These are phyloP conservation scores for Agrocybe chaxingu DNA, from an alignment of 768 basidiomycete species.

Conservation along the genomic window DNA sequence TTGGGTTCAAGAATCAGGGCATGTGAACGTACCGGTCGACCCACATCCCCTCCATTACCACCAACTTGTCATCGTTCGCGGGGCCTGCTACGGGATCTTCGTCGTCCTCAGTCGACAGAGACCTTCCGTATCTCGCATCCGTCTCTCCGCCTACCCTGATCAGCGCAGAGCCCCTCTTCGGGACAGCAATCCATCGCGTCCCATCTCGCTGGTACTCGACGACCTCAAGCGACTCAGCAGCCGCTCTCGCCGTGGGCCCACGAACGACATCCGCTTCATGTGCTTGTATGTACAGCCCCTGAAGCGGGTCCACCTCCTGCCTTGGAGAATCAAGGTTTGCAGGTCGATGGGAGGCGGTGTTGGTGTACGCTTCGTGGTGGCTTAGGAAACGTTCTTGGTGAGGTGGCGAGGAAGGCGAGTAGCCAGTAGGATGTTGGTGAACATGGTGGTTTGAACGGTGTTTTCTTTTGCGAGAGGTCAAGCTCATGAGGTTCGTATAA, in stretches of 20 bases:
- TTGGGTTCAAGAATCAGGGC: neutral
- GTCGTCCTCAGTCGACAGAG: constrained; percentile 3
- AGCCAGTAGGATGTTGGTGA: constrained; percentile 1
- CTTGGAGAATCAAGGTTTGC: neutral
- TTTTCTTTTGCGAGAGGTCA: constrained; percentile 13
- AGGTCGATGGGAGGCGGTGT: neutral
- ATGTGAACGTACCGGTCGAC: constrained; percentile 74
- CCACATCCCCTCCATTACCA: constrained; percentile 45
- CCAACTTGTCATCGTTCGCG: constrained; percentile 15
- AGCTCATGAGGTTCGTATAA: constrained; percentile 4
- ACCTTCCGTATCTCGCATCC: neutral
- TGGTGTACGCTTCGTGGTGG: constrained; percentile 11
- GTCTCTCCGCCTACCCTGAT: constrained; percentile 26
- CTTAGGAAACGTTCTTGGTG: constrained; percentile 8
- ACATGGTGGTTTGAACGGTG: neutral
- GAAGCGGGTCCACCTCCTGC: constrained; percentile 8
- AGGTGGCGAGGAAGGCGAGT: neutral
- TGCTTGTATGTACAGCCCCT: constrained; percentile 54
- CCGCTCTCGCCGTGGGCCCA: constrained; percentile 40
- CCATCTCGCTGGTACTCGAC: constrained; percentile 14
- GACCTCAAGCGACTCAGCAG: constrained; percentile 36
- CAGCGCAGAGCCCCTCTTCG: constrained; percentile 29
- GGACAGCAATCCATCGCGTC: constrained; percentile 1
- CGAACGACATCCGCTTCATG: constrained; percentile 74
- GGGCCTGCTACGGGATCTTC: constrained; percentile 20